Evolutionary conservation across 1,284 basidiomycete genomes (phyloP), one percentile per base, ranked within the genome.

Genomic region (Cutaneotrichosporon spelunceum): DNA sequence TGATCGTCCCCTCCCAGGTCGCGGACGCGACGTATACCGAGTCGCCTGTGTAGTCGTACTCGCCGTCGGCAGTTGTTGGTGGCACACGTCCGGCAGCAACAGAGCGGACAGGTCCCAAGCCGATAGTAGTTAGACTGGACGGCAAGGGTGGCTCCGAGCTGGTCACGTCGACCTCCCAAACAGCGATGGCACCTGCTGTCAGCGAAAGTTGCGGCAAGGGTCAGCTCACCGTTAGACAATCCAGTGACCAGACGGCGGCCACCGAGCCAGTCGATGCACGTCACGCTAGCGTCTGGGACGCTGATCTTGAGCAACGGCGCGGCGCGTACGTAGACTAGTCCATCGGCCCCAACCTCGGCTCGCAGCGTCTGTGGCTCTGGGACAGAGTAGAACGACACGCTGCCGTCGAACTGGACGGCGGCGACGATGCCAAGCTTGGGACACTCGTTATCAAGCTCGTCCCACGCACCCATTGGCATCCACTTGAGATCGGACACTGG

Each of bases 381-480:
- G 1, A 95, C 83, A 2, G 84, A 81, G 67, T 86, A 92, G 26
- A 95, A 75, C 0, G 85, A 85, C 21, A 93, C 76, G 0, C 87
- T 86, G 1, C 93, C 92, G 71, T 95, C 91, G 69, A 88, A 86
- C 62, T 93, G 93, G 0, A 87, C 85, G 1, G 88, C 91, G 0
- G 86, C 90, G 14, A 96, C 71, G 16, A 96, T 73, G 1, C 93
- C 93, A 0, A 96, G 79, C 70, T 90, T 92, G 26, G 84, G 82
- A n/a, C 82, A 78, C 19, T 16, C 30, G 39, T 52, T 34, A n/a
- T 77, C 67, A 48, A 79, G 81, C 53, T 75, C 61, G 70, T 92
- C 90, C 70, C 90, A 84, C 21, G 87, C 84, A 0, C 91, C 91
- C 39, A 91, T 73, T 4, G 92, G 93, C 78, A 91, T 93, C 92